A percentile compares a stretch with the other conserved stretches of the same genome.
phyloP scores from a whole-genome alignment of 371 early-diverging fungal genomes.

The Capillidium heterosporum region DNA sequence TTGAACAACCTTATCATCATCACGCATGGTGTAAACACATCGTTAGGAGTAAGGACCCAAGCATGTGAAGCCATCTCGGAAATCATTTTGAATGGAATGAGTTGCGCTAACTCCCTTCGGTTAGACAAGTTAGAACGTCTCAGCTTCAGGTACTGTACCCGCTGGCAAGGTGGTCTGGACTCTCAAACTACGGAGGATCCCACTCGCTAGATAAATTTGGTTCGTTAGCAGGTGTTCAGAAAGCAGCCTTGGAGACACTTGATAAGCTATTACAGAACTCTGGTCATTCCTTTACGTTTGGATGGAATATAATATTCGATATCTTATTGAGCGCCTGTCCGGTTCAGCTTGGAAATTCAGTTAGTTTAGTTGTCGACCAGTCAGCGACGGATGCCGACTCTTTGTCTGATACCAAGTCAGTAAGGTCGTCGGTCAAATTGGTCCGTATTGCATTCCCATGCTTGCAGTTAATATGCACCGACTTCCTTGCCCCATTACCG shows the following conservation, averaged over 20 bases:
- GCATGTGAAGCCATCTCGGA: slow-evolving; percentile 69
- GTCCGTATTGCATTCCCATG: slow-evolving; percentile 81
- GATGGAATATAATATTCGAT: slow-evolving; percentile 84
- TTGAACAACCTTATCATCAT: slow-evolving; percentile 61
- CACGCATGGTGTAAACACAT: slow-evolving; percentile 34
- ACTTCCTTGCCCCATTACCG: slow-evolving; percentile 66
- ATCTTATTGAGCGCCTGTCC: slow-evolving; percentile 45
- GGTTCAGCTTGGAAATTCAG: not conserved
- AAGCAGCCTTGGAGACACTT: slow-evolving; percentile 70
- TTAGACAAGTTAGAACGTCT: slow-evolving; percentile 5
- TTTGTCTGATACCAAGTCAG: not conserved
- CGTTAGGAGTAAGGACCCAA: slow-evolving; percentile 44
- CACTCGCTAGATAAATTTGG: slow-evolving; percentile 5
- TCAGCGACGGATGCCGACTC: not conserved
- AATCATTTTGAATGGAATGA: slow-evolving; percentile 53
- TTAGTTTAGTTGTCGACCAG: not conserved
- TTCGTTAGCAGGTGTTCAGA: slow-evolving; percentile 44
- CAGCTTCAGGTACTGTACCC: slow-evolving; percentile 8
- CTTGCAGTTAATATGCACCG: slow-evolving; percentile 88
- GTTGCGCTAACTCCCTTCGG: slow-evolving; percentile 6
- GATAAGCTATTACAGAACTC: slow-evolving; percentile 75
- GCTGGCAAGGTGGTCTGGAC: slow-evolving; percentile 4
- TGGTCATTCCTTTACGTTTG: slow-evolving; percentile 69
- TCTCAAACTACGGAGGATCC: not conserved
- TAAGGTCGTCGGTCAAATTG: slow-evolving; percentile 15